Evolutionary conservation across 306 rosid genomes (phyloP).

Genomic region (Ormosia emarginata): DNA sequence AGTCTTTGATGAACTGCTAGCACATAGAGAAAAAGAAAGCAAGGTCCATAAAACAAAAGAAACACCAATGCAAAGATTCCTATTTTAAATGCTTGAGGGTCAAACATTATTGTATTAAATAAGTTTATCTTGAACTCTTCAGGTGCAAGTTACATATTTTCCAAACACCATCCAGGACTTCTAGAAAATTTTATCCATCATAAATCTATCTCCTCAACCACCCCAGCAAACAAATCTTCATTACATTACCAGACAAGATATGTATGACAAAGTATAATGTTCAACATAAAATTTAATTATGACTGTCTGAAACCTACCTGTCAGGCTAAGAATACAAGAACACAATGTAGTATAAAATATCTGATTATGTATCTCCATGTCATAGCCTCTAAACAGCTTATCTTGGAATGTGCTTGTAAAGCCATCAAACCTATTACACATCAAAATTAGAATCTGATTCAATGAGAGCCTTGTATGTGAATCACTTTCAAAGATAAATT

Average conservation of each 20-base stretch:
- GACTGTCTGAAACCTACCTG: constrained; percentile 52
- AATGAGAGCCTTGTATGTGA: background rate
- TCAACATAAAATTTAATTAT: constrained; percentile 6
- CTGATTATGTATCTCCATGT: constrained; percentile 99
- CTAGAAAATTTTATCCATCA: background rate
- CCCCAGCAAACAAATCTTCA: constrained; percentile 16
- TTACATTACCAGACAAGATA: background rate
- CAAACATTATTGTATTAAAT: background rate
- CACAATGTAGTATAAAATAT: constrained; percentile 88
- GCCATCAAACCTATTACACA: constrained; percentile 61
- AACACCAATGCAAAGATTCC: background rate
- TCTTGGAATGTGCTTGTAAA: constrained; percentile 99
- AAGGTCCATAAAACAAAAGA: background rate
- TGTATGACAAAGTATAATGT: constrained; percentile 6
- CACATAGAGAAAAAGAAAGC: constrained; percentile 1
- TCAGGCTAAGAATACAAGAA: constrained; percentile 87
- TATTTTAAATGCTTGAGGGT: background rate
- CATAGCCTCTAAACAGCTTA: constrained; percentile 89
- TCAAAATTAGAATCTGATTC: constrained; percentile 13
- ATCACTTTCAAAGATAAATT: background rate
- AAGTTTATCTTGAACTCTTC: background rate
- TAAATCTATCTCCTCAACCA: constrained; percentile 8
- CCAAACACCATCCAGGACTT: background rate
- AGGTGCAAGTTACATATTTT: background rate
- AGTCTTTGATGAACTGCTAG: background rate